These are phyloP conservation scores for Chiua virens DNA, from an alignment of 768 basidiomycete genomes.

Conservation along the genomic window DNA sequence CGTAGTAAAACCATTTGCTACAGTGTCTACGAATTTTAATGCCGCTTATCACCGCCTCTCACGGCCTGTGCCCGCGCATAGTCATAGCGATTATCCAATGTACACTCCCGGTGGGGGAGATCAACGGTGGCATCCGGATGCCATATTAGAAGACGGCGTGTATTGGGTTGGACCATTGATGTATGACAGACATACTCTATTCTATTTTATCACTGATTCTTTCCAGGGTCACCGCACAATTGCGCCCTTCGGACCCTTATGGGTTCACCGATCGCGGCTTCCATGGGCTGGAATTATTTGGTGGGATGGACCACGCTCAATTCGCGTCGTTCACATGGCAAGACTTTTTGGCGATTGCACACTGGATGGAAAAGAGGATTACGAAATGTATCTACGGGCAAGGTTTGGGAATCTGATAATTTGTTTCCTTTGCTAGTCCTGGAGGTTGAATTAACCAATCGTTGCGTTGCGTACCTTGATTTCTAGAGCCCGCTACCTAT, in stretches of 20 bases:
- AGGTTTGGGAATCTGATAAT: constrained; percentile 58
- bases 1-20: background rate
- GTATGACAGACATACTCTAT: constrained; percentile 36
- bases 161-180: constrained; percentile 76
- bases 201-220: constrained; percentile 8
- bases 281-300: constrained; percentile 51
- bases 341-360: constrained; percentile 71
- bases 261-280: constrained; percentile 37
- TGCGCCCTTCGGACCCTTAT: constrained; percentile 45
- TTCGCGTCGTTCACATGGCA: constrained; percentile 71
- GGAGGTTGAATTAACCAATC: background rate
- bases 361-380: constrained; percentile 72
- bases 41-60: constrained; percentile 44
- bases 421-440: background rate
- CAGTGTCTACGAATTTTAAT: constrained; percentile 3
- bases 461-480: constrained; percentile 1
- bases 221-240: constrained; percentile 60
- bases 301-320: constrained; percentile 50
- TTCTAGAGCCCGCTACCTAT: background rate
- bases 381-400: constrained; percentile 66
- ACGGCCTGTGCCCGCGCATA: constrained; percentile 55
- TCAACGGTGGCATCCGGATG: constrained; percentile 57
- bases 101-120: constrained; percentile 71
- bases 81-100: constrained; percentile 67
- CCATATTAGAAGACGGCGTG: constrained; percentile 55